Base-by-base conservation (phyloP, 78 protist species). In the Dictyostelium firmibasis region DNA sequence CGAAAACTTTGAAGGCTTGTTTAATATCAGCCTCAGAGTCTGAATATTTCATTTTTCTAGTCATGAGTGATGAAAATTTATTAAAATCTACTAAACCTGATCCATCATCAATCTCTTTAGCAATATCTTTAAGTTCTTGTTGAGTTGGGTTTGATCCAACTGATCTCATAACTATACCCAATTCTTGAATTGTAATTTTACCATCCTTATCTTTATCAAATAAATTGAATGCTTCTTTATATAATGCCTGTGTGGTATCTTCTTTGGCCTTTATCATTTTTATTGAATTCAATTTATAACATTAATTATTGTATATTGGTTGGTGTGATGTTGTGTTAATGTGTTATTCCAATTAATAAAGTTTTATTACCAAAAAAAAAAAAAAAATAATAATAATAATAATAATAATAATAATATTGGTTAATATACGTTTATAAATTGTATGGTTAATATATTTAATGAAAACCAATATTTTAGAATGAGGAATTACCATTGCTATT, bases 141-240 rank as follows among this genome's bases (percentile, higher is more conserved):
- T 97, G 97, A 38, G 89, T 76, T 20, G 97, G 97, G 81, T 96
- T 97, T 7, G 95, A 85, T 16, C 96, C 97, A 29, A 94, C 89
- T 10, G 97, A 86, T 76, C 98, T 96, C 95, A 97, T 85, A 0
- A 84, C 81, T 27, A 67, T 85, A 31, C 97, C 97, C 20, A 97
- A 74, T 60, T 97, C 98, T 9, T 67, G 76, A 35, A 79, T 50
- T 81, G 69, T 23, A 38, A 97, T 92, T 43, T 92, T 96, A 76
- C 94, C 97, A 84, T 97, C 97, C 29, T 96, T 96, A 75, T 85
- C 85, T 86, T 93, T 95, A 87, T 97, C 98, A 47, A 84, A 93
- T 69, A 95, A 69, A 72, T 57, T 60, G 64, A 95, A 97, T 33
- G 93, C 93, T 29, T 94, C 97, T 70, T 31, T 89, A 81, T 89